phyloP scores from a whole-genome alignment of 208 protist genomes.

The Acanthamoeba triangularis region DNA sequence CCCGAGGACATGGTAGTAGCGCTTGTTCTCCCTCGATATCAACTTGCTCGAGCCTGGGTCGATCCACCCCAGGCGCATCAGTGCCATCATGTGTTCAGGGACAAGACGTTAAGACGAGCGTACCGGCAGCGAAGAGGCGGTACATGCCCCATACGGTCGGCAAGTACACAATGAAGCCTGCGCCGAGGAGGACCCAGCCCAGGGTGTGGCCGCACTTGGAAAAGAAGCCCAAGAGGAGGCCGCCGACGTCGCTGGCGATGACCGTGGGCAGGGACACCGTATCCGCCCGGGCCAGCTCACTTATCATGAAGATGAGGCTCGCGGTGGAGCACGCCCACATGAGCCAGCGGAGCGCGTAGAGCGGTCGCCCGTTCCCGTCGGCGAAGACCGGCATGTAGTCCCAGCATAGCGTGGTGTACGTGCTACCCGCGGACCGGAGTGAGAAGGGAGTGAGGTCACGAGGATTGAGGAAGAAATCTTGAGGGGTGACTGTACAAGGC shows the following conservation, averaged over 20 bases:
- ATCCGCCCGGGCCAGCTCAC: background rate
- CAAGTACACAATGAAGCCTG: background rate
- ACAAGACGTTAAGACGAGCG: background rate
- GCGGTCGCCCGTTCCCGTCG: background rate
- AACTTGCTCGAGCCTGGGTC: background rate
- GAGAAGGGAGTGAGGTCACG: background rate
- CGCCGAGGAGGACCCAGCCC: background rate
- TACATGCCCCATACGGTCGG: conserved; percentile 38
- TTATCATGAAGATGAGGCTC: conserved; percentile 23
- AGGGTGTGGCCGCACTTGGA: background rate
- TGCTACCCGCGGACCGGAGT: too few relatives aligned
- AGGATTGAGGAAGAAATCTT: background rate
- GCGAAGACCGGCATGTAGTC: background rate
- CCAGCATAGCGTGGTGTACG: background rate
- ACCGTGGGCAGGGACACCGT: background rate
- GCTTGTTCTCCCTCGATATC: conserved; percentile 13
- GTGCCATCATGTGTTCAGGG: background rate
- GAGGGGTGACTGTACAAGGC: background rate
- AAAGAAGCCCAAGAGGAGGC: background rate
- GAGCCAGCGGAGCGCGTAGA: conserved; percentile 1
- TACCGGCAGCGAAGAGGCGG: background rate
- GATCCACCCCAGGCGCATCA: background rate
- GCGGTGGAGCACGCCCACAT: conserved; percentile 33
- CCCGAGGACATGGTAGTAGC: background rate
- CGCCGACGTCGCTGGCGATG: background rate